Evolutionary conservation across 805 yeast genomes (phyloP).

Genomic region (Zygoascus bituminiphila): DNA sequence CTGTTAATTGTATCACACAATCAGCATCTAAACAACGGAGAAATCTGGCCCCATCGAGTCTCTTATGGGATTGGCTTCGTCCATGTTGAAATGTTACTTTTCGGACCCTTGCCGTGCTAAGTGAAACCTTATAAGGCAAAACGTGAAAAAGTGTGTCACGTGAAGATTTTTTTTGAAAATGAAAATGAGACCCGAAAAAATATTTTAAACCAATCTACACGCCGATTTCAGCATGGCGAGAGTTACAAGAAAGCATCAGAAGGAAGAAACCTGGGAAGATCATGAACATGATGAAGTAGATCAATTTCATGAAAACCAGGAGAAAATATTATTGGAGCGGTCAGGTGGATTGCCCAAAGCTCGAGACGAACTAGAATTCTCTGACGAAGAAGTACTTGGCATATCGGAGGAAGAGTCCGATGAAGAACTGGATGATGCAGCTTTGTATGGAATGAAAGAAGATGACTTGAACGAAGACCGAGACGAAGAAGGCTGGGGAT

Average conservation of each 20-base stretch:
- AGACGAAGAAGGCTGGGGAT: conserved; percentile 34
- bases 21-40: too few species aligned
- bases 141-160: too few species aligned
- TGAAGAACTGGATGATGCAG: conserved; percentile 43
- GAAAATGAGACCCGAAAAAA: too few species aligned
- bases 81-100: too few species aligned
- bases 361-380: conserved; percentile 29
- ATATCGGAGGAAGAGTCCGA: conserved; percentile 35
- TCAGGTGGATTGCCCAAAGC: conserved; percentile 9
- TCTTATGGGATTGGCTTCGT: too few species aligned
- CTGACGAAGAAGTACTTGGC: conserved; percentile 52
- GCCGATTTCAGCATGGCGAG: neutral
- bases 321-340: conserved; percentile 23
- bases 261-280: neutral
- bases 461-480: conserved; percentile 28
- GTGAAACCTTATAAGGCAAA: too few species aligned
- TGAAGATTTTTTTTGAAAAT: too few species aligned
- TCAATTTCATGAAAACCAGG: conserved; percentile 26
- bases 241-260: neutral
- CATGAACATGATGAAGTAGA: conserved; percentile 1
- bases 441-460: conserved; percentile 30
- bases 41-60: too few species aligned
- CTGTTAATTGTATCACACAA: too few species aligned
- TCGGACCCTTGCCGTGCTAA: too few species aligned
- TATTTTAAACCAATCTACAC: too few species aligned